A percentile compares a stretch with the other conserved stretches of the same genome.
Evolutionary conservation across 2,329 filamentous ascomycete species (phyloP).

Genomic region (Cladosporium sphaerospermum): DNA sequence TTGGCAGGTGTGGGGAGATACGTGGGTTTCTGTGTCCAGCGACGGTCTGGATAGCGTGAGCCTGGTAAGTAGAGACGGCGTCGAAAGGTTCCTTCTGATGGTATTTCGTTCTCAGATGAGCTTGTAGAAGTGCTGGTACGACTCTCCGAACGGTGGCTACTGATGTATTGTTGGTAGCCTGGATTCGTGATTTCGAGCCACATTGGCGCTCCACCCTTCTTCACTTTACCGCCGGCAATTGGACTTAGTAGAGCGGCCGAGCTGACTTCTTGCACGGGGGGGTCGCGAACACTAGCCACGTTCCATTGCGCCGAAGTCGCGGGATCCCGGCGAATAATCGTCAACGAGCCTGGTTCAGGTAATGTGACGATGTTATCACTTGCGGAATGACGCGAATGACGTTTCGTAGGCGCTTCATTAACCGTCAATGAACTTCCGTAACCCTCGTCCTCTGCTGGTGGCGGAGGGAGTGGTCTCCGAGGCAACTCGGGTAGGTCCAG

Average conservation of each 20-base stretch:
- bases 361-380: background rate
- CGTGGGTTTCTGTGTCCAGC: background rate
- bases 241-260: slow-evolving; percentile 34
- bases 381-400: slow-evolving; percentile 16
- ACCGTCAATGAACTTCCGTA: slow-evolving; percentile 18
- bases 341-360: slow-evolving; percentile 28
- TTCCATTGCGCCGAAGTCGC: slow-evolving; percentile 46
- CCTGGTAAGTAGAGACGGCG: slow-evolving; percentile 46
- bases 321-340: slow-evolving; percentile 47
- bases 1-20: background rate
- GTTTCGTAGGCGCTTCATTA: slow-evolving; percentile 20
- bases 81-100: slow-evolving; percentile 35
- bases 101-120: slow-evolving; percentile 19
- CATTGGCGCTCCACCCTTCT: slow-evolving; percentile 36
- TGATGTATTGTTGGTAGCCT: slow-evolving; percentile 54
- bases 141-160: slow-evolving; percentile 22
- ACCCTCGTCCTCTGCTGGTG: slow-evolving; percentile 18
- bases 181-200: slow-evolving; percentile 53
- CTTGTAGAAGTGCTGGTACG: slow-evolving; percentile 24
- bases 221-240: slow-evolving; percentile 25
- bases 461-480: slow-evolving; percentile 21
- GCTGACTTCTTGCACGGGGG: slow-evolving; percentile 38
- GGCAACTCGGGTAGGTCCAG: slow-evolving; percentile 18
- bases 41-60: slow-evolving; percentile 28
- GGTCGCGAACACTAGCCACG: slow-evolving; percentile 43